phyloP scores from a whole-genome alignment of 78 protist genomes.

The Dictyostelium firmibasis region DNA sequence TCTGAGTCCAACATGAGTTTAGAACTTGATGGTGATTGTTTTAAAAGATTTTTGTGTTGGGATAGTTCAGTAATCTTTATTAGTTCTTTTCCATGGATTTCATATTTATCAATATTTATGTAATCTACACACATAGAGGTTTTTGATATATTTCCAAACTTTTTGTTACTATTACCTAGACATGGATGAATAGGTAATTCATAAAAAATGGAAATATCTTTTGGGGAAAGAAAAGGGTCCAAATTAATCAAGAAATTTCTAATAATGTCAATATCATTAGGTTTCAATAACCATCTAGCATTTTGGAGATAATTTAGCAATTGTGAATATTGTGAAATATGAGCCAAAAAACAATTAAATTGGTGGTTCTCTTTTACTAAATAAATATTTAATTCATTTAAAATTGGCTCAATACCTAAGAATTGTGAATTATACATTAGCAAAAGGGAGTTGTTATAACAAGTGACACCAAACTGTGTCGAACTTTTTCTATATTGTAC shows the following conservation, averaged over 20 bases:
- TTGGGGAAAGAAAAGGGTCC: background rate
- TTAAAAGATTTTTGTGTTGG: background rate
- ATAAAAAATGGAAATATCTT: background rate
- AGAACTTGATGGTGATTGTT: too few species aligned
- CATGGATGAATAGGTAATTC: background rate
- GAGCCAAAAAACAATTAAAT: background rate
- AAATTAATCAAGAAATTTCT: background rate
- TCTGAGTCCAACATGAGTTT: background rate
- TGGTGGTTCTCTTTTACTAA: background rate
- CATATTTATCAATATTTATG: background rate
- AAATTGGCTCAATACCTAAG: background rate
- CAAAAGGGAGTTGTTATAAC: background rate
- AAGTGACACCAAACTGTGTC: background rate
- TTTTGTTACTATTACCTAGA: background rate
- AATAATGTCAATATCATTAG: background rate
- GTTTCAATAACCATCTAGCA: background rate
- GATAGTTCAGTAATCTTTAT: background rate
- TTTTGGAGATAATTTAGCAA: background rate
- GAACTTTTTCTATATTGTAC: background rate
- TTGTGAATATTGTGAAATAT: background rate
- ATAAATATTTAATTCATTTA: background rate
- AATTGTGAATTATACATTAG: background rate
- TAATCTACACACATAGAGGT: background rate
- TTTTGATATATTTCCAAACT: background rate
- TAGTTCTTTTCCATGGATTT: background rate